Conservation (phyloP, 2,329 filamentous ascomycete species). For the Phialophora chinensis region DNA sequence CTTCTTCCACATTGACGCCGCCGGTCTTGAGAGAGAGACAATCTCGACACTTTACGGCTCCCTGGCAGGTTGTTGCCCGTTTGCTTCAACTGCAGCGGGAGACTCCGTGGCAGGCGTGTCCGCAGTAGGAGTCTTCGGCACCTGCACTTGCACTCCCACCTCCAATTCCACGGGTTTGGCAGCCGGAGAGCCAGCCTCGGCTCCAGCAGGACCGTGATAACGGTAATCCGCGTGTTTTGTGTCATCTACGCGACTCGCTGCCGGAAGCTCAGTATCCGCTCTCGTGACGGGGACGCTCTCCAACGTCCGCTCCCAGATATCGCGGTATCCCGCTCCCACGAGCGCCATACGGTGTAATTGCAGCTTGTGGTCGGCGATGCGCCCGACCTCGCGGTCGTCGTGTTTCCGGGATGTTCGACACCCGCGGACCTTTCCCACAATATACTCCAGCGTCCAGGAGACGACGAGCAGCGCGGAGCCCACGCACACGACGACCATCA, state of each 20-base stretch:
- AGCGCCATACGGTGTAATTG: slow-evolving; percentile 5
- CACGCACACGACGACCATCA: slow-evolving; percentile 4
- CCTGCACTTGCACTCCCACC: no score
- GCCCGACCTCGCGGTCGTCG: slow-evolving; percentile 7
- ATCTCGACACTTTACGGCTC: no score
- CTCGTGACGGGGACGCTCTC: background rate
- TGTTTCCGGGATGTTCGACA: background rate
- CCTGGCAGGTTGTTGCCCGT: no score
- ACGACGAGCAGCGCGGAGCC: background rate
- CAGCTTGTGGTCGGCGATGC: slow-evolving; percentile 4
- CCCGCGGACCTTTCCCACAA: background rate
- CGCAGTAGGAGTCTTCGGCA: no score
- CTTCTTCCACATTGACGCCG: no score
- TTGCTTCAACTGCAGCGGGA: no score
- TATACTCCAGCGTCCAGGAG: background rate
- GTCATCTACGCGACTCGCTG: slow-evolving; percentile 33
- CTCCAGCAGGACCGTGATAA: background rate
- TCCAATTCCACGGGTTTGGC: no score
- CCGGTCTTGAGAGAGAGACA: no score
- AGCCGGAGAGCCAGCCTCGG: no score
- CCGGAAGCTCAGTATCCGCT: background rate
- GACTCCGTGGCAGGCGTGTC: no score
- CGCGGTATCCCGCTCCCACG: background rate
- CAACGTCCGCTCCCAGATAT: background rate
- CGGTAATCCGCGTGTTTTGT: background rate